phyloP scores from a whole-genome alignment of 495 filamentous ascomycete genomes.

The Neurospora sp. region DNA sequence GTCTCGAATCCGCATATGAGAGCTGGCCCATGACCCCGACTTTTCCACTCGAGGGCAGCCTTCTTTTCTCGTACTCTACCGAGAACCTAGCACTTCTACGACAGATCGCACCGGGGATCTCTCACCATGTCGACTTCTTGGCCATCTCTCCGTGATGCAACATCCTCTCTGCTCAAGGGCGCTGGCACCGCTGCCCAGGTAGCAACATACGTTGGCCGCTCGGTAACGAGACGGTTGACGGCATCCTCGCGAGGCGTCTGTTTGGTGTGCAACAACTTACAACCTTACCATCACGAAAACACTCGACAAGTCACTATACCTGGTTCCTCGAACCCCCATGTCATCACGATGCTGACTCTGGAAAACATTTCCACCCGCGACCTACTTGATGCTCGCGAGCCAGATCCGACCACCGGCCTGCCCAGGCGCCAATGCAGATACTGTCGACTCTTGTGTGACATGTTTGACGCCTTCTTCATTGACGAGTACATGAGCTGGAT shows the following conservation, averaged over 20 bases:
- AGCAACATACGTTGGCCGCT: conserved; percentile 14
- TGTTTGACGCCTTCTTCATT: not conserved
- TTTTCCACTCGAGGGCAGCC: not conserved
- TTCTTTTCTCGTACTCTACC: not conserved
- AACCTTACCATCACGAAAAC: not conserved
- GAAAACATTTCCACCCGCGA: not conserved
- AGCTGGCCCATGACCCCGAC: not conserved
- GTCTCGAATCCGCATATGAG: not conserved
- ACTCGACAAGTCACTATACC: not conserved
- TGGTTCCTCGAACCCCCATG: not conserved
- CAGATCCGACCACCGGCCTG: not conserved
- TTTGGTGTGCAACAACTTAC: not conserved
- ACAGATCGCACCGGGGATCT: not conserved
- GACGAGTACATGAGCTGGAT: not conserved
- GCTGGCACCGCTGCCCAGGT: not conserved
- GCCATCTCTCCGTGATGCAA: not conserved
- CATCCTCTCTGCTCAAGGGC: not conserved
- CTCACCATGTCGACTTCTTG: not conserved
- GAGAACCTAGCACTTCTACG: not conserved
- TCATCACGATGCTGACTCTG: not conserved
- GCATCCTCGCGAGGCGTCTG: conserved; percentile 1
- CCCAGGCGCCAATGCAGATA: not conserved
- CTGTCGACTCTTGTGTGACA: not conserved
- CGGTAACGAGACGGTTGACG: conserved; percentile 31
- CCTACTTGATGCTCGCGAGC: not conserved